A percentile compares a stretch with the other conserved stretches of the same genome.
Evolutionary conservation across 495 filamentous ascomycete species (phyloP).

Genomic region (Astrocystis sublimbata): DNA sequence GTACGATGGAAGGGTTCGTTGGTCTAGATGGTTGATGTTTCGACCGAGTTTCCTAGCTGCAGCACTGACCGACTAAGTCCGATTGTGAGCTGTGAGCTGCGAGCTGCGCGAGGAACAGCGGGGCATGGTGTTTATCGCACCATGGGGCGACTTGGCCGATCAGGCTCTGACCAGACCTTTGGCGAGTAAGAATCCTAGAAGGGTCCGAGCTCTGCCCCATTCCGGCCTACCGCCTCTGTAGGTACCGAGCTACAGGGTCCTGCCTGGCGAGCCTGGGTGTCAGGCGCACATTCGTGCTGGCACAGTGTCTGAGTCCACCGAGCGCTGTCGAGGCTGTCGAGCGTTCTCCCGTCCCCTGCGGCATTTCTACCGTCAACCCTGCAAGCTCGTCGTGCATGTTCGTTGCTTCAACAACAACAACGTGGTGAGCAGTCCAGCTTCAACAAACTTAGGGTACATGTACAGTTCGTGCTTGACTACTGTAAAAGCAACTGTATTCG

Average conservation of each 20-base stretch:
- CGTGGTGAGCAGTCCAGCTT: background rate
- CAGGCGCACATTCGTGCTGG: background rate
- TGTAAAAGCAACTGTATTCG: background rate
- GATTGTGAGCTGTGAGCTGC: no score
- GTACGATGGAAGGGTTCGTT: background rate
- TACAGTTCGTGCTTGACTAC: background rate
- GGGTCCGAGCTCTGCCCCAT: slow-evolving; percentile 10
- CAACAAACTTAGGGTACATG: background rate
- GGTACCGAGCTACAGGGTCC: background rate
- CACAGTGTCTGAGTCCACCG: no score
- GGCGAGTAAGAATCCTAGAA: slow-evolving; percentile 15
- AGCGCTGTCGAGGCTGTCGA: no score
- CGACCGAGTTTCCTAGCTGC: background rate
- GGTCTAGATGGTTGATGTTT: background rate
- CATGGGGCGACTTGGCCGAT: no score
- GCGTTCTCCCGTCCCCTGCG: background rate
- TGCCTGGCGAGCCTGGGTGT: no score
- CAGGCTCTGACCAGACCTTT: no score
- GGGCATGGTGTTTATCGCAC: background rate
- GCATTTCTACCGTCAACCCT: slow-evolving; percentile 11
- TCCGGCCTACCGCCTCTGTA: background rate
- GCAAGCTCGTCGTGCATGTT: background rate
- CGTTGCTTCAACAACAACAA: background rate
- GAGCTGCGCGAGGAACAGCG: background rate
- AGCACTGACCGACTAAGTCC: background rate